Base-by-base conservation (phyloP, 1,284 basidiomycete species). In the Fistulina hepatica region DNA sequence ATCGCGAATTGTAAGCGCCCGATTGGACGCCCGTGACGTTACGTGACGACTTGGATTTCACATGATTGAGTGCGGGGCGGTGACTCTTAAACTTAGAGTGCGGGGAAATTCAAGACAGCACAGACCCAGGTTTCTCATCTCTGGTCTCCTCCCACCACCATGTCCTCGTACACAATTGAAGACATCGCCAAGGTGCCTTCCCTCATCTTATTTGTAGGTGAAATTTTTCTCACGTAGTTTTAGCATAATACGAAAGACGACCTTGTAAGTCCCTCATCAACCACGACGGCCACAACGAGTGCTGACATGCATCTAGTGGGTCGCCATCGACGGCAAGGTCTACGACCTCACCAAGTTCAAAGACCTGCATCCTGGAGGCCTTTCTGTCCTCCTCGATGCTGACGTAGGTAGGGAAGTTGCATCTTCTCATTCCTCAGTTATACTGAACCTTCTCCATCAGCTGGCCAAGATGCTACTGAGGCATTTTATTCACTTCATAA, bases 401-500 rank as follows among this genome's bases (percentile, higher is more conserved):
- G 35, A 33, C 12, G 20, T 47, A 30, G 45, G 45, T 46, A 25
- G 25, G 43, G 21, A 9, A n/a, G 15, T 17, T 25, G 13, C n/a
- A 6, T 5, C 24, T 6, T 16, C 5, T 11, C 12, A 7, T 4
- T 16, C 15, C 3, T 21, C 4, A 15, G 16, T 15, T 21, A 22
- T 6, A 10, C n/a, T 27, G 5, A 25, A 19, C 12, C 22, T 19
- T 21, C 20, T 34, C 12, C 19, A 5, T 13, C 34, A 70, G 69
- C 67, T 35, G 68, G 69, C 28, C 71, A 86, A 54, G 92, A 97
- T 49, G 86, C 89, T 0, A 94, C 92, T 2, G 67, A 89, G 22
- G 72, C 72, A 1, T 97, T 97, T 71, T 97, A 85, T 48, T 81
- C 85, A n/a, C 71, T 97, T 36, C 92, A 97, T 56, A 71, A 90